Evolutionary conservation across 768 basidiomycete genomes (phyloP), one percentile per base, ranked within the genome.

Genomic region (Gautieria morchelliformis): DNA sequence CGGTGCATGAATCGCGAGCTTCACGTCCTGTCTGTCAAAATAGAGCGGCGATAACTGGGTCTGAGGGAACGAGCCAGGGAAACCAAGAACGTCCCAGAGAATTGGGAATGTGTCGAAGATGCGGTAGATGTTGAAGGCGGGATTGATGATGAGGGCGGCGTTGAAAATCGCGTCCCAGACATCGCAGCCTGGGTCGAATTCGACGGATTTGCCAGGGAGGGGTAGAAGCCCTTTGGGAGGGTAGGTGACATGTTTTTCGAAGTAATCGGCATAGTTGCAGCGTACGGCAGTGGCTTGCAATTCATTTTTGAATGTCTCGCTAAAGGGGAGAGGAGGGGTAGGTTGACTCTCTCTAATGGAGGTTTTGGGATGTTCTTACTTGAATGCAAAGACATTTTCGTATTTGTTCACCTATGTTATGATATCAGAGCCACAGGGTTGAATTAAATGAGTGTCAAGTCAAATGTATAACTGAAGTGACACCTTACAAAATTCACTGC

Each of bases 1-100:
- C 0, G 88, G 87, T 0, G 85, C 88, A 60, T 89, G 86, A 48
- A 89, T 85, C 4, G 80, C 85, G 39, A 64, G 62, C 69, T 87
- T 85, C 53, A 90, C 86, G 37, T 89, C 84, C 5, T 63, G 63
- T 42, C 81, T 76, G 68, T 87, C 76, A 64, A 89, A 89, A 69
- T 88, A 89, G 41, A 89, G 56, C 1, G 85, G 86, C 0, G 78
- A 65, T 4, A 71, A 53, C 62, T 87, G 85, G 5, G 64, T 63
- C 32, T 87, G 72, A 3, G 64, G 61, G 68, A 68, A 65, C 30
- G 63, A 62, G 19, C 64, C 67, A 81, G 87, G 86, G 76, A 85
- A 88, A n/a, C 86, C 87, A 32, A 89, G 82, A 5, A 88, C 85
- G 59, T 89, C 87, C 87, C 85, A 89, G 12, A 84, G 71, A 42